Base-by-base conservation (phyloP, 2,329 filamentous ascomycete genomes). In the Setomelanomma holmii region DNA sequence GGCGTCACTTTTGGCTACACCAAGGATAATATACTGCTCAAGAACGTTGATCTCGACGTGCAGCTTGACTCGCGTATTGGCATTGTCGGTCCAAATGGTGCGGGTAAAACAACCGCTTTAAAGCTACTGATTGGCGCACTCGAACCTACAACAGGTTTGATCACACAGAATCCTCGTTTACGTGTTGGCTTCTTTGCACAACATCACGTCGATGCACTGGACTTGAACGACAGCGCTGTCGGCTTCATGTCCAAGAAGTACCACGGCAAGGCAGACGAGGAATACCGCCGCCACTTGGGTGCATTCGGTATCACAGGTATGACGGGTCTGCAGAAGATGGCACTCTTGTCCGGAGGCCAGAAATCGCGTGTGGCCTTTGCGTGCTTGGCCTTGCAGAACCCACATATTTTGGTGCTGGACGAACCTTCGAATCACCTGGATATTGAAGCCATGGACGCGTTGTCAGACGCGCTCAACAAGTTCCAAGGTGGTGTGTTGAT, bases 31-130 rank as follows among this genome's bases (percentile, higher is more conserved):
- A 85, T 88, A 20, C 83, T 99, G 36, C 85, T 99, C 36, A 85
- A 79, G 61, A 87, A 96, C 65, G 90, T 99, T 53, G 95, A 99
- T 69, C 83, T 99, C 20, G 93, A 98, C 73, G 95, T 99, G 14
- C 95, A 99, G 76, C 88, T 99, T 36, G 95, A 99, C 78, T 98
- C 93, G 7, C 90, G 95, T 59, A 99, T 99, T 66, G 95, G 95
- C 71, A 99, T 99, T 71, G 93, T 99, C n/a, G 95, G 95, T 14
- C 95, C 95, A 69, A 99, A 99, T 82, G 95, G 95, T 77, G 95
- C 95, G 39, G 95, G 95, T 83, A 99, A 99, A 79, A 99, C 95
- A 2, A 99, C 95, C 0, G 89, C 97, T n/a, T 81, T 99, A 64
- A 98, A 97, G 78, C 86, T 99, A n/a, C 87, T 99, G 54, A 96